These are phyloP conservation scores for Candida neerlandica DNA, from an alignment of 1,139 yeast species.

Conservation along the genomic window DNA sequence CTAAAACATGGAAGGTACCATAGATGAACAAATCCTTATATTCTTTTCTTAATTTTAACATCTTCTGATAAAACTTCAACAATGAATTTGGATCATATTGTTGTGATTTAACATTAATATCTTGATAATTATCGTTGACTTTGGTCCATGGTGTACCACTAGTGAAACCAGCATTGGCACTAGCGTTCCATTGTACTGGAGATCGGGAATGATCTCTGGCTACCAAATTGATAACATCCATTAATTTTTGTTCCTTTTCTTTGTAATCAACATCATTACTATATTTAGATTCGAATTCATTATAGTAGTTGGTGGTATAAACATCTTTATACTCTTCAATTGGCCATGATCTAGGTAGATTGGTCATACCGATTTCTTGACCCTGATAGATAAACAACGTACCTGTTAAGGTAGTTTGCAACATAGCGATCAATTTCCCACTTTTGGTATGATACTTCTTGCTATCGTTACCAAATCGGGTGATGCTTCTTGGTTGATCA, in stretches of 20 bases:
- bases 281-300: conserved; percentile 31
- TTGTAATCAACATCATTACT: conserved; percentile 32
- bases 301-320: conserved; percentile 47
- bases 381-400: conserved; percentile 62
- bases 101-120: conserved; percentile 52
- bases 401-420: conserved; percentile 53
- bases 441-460: conserved; percentile 37
- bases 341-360: conserved; percentile 48
- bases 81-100: conserved; percentile 50
- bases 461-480: conserved; percentile 50
- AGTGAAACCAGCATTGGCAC: conserved; percentile 51
- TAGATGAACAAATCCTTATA: conserved; percentile 47
- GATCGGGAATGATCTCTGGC: conserved; percentile 61
- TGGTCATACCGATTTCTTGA: conserved; percentile 61
- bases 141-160: conserved; percentile 57
- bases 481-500: conserved; percentile 56
- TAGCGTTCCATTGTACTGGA: conserved; percentile 60
- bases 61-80: conserved; percentile 46
- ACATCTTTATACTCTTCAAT: conserved; percentile 55
- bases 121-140: conserved; percentile 52
- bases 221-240: conserved; percentile 37
- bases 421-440: conserved; percentile 51
- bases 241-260: conserved; percentile 28
- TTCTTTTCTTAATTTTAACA: conserved; percentile 47
- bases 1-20: conserved; percentile 49